Evolutionary conservation across 441 rosid species (phyloP).

Genomic region (Euphorbia celastroides): DNA sequence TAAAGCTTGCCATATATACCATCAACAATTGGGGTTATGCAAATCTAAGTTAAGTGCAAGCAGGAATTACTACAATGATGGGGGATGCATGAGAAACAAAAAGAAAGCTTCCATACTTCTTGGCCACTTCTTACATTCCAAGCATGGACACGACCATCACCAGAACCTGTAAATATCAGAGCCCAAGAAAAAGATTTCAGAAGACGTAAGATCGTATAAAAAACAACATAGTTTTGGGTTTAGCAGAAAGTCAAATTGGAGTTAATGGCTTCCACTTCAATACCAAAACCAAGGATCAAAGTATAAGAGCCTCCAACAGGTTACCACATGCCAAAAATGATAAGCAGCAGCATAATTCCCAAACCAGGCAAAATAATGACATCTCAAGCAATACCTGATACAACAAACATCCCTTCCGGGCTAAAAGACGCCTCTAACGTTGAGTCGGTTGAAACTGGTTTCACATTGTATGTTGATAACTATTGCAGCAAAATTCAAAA

Average conservation of each 20-base stretch:
- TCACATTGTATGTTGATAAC: slow-evolving; percentile 78
- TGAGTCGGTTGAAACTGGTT: slow-evolving; percentile 67
- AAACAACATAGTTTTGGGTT: neutral
- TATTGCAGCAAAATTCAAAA: slow-evolving; percentile 24
- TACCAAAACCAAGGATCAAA: neutral
- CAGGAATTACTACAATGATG: neutral
- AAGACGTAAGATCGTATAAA: neutral
- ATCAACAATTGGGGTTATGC: neutral
- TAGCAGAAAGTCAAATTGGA: slow-evolving; percentile 1
- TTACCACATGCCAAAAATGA: neutral
- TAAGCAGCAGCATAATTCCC: neutral
- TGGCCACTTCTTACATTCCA: slow-evolving; percentile 87
- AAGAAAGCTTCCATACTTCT: slow-evolving; percentile 49
- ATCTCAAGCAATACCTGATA: slow-evolving; percentile 53
- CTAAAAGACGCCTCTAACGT: slow-evolving; percentile 95
- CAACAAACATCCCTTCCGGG: slow-evolving; percentile 89
- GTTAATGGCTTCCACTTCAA: neutral
- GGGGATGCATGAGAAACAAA: neutral
- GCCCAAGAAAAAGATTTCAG: slow-evolving; percentile 15
- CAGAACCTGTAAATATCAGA: slow-evolving; percentile 56
- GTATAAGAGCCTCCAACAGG: neutral
- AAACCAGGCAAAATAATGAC: neutral
- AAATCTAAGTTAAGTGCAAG: neutral
- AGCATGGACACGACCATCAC: slow-evolving; percentile 84
- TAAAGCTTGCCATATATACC: neutral